phyloP scores from a whole-genome alignment of 257 asterid species.

The Solanum tarapatanum region DNA sequence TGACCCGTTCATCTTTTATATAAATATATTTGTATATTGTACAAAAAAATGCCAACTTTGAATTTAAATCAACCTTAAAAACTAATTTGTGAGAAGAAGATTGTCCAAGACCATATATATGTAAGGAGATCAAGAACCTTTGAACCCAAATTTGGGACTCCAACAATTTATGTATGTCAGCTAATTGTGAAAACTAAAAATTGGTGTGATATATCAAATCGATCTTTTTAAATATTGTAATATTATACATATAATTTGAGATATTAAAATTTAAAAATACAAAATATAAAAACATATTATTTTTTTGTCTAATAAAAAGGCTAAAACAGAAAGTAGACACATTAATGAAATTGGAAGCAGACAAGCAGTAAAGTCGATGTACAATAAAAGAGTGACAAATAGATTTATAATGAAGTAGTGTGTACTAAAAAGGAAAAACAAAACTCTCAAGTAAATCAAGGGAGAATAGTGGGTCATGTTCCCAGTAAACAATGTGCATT shows the following conservation, averaged over 20 bases:
- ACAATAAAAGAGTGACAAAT: background rate
- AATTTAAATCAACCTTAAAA: no score
- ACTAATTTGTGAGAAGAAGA: no score
- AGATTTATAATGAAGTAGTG: background rate
- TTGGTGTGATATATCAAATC: background rate
- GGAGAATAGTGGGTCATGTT: background rate
- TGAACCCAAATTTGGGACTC: background rate
- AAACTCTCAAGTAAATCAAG: background rate
- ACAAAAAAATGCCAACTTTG: no score
- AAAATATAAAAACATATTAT: background rate
- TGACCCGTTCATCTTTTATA: background rate
- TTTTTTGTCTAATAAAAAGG: no score
- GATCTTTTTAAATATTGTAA: background rate
- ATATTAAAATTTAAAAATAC: background rate
- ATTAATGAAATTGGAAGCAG: background rate
- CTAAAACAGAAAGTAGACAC: background rate
- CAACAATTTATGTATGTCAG: no score
- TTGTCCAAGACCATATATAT: no score
- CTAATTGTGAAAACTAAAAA: background rate
- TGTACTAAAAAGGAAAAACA: background rate
- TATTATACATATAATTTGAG: background rate
- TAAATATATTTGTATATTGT: no score
- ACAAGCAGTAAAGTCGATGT: background rate
- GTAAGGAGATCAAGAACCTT: background rate
- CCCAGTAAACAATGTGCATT: background rate